Evolutionary conservation across 495 filamentous ascomycete genomes (phyloP), one percentile per base, ranked within the genome.

Genomic region (Talaromyces liani): DNA sequence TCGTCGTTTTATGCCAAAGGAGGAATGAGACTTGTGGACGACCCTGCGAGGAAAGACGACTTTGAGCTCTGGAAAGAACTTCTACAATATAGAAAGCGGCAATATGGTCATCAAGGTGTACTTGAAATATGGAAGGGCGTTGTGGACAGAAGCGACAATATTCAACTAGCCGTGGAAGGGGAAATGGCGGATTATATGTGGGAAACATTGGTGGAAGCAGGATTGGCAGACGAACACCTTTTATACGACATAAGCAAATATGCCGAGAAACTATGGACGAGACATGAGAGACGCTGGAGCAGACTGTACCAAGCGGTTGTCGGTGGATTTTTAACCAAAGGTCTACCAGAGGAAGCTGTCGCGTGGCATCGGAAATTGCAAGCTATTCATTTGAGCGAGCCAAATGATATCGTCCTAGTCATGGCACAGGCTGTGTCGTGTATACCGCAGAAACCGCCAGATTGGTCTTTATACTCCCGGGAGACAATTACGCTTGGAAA

Each of bases 31-130:
- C 69, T 89, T 39, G 79, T 91, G 14, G 86, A 91, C 68, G 66
- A 76, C 9, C 74, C 77, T 4, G 69, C 75, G 27, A 70, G 82
- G 58, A 67, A 64, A 31, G 65, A 76, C 22, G 81, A 92, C 67
- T 79, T 86, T 61, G 69, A 75, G 14, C 74, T 91, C 10, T 92
- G 89, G 89, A 76, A 82, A 16, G 82, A 85, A 63, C 73, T 91
- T 25, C 73, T 92, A 20, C 77, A 82, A 34, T 87, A 84, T 66
- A 56, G 84, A 39, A 79, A 83, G 65, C 81, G 87, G 12, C 75
- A 81, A 51, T 78, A 90, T 72, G 88, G 88, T 2, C 68, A 79
- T 25, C 64, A 74, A 18, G 90, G 90, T 0, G 82, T 86, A 3
- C 34, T 75, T 16, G 75, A 77, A 41, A 87, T 92, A 41, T 94